A percentile compares a stretch with the other conserved stretches of the same genome.
phyloP scores from a whole-genome alignment of 176 grass and related monocot genomes.

The Eremochloa ophiuroides region DNA sequence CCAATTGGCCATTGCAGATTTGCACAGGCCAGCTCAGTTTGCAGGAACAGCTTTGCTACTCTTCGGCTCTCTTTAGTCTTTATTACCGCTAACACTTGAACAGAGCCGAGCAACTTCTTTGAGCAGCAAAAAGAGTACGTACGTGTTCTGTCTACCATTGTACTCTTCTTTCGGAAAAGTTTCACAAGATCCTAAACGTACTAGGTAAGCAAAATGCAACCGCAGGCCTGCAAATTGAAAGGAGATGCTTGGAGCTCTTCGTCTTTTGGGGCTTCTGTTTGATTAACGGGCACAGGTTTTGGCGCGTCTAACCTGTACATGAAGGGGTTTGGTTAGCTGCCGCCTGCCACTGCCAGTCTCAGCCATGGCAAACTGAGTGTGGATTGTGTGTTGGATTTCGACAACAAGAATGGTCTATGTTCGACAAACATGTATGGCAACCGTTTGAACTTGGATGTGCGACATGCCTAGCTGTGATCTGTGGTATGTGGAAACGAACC shows the following conservation, averaged over 20 bases:
- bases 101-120: conserved; percentile 7
- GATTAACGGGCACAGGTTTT: neutral
- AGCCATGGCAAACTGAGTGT: neutral
- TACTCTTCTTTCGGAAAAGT: neutral
- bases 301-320: too few relatives aligned
- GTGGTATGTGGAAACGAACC: neutral
- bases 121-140: conserved; percentile 21
- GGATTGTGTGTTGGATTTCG: neutral
- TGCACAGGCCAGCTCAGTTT: conserved; percentile 7
- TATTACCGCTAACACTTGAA: neutral
- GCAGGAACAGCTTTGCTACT: conserved; percentile 25
- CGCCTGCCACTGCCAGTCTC: neutral
- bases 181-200: conserved; percentile 34
- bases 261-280: neutral
- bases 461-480: neutral
- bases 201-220: conserved; percentile 23
- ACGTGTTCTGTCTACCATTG: neutral
- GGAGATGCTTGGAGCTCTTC: neutral
- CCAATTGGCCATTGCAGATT: neutral
- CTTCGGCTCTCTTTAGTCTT: conserved; percentile 17
- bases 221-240: neutral
- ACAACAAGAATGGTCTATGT: neutral
- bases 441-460: neutral
- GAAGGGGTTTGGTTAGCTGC: neutral
- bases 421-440: neutral